Evolutionary conservation across 768 basidiomycete genomes (phyloP).

Genomic region (Kwoniella dendrophila): DNA sequence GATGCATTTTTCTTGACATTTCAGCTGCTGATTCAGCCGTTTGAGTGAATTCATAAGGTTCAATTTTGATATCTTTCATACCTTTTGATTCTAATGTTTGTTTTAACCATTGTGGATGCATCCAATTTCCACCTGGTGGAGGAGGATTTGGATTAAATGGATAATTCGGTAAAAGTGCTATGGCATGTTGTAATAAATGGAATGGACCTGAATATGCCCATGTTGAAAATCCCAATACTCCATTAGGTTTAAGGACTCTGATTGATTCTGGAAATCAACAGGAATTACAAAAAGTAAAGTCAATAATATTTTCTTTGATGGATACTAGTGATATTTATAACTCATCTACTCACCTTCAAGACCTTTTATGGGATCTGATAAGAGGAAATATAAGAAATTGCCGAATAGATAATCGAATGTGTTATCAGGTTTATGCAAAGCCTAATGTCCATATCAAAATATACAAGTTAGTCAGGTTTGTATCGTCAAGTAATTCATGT

Average conservation of each 20-base stretch:
- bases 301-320: too few species aligned
- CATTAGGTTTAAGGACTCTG: neutral
- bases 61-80: neutral
- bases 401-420: constrained; percentile 1
- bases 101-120: neutral
- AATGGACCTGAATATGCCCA: neutral
- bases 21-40: neutral
- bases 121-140: neutral
- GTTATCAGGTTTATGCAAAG: neutral
- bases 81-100: neutral
- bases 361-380: constrained; percentile 1
- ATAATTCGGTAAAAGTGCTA: neutral
- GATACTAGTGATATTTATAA: neutral
- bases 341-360: neutral
- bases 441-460: neutral
- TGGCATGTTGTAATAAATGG: neutral
- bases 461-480: too few species aligned
- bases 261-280: constrained; percentile 10
- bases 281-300: too few species aligned
- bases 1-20: constrained; percentile 11
- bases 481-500: too few species aligned
- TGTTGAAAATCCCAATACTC: neutral
- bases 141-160: neutral
- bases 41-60: constrained; percentile 1
- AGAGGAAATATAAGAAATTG: constrained; percentile 8